Conservation (phyloP, 805 yeast genomes). For the Kuraishia molischiana region DNA sequence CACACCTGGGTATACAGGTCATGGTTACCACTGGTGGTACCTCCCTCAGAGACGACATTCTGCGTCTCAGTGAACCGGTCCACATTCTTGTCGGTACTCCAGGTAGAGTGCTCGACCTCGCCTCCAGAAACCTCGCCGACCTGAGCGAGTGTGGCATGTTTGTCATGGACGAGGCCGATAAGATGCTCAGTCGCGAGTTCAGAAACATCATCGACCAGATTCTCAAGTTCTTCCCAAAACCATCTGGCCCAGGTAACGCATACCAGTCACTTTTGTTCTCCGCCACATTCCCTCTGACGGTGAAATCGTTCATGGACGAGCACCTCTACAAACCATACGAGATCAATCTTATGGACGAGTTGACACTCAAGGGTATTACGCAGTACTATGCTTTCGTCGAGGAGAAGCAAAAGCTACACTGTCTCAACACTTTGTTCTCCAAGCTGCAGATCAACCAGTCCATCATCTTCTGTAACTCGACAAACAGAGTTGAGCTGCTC, state of each 20-base stretch:
- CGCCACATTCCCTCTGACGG: conserved; percentile 94
- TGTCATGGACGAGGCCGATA: conserved; percentile 98
- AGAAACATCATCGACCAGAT: conserved; percentile 81
- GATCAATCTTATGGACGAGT: conserved; percentile 95
- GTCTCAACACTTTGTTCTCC: conserved; percentile 89
- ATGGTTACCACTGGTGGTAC: conserved; percentile 99
- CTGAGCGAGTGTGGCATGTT: conserved; percentile 78
- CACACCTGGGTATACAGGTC: conserved; percentile 83
- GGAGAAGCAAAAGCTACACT: conserved; percentile 91
- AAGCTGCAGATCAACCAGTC: conserved; percentile 94
- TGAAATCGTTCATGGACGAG: conserved; percentile 84
- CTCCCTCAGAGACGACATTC: conserved; percentile 82
- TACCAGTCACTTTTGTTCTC: conserved; percentile 84
- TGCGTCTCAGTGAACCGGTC: conserved; percentile 87
- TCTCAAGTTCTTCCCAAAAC: conserved; percentile 63
- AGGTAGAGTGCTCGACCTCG: conserved; percentile 92
- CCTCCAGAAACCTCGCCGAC: conserved; percentile 80
- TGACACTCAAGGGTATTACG: conserved; percentile 91
- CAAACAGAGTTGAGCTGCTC: conserved; percentile 89
- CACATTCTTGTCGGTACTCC: conserved; percentile 96
- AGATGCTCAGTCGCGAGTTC: conserved; percentile 88
- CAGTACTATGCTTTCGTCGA: conserved; percentile 98
- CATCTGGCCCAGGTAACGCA: conserved; percentile 26
- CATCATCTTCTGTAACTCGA: conserved; percentile 94
- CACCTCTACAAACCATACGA: conserved; percentile 90